Percentiles rank a stretch among this genome's conserved stretches.
These are phyloP conservation scores for Uronychia setigera DNA, from an alignment of 73 alveolate genomes.

Conservation along the genomic window DNA sequence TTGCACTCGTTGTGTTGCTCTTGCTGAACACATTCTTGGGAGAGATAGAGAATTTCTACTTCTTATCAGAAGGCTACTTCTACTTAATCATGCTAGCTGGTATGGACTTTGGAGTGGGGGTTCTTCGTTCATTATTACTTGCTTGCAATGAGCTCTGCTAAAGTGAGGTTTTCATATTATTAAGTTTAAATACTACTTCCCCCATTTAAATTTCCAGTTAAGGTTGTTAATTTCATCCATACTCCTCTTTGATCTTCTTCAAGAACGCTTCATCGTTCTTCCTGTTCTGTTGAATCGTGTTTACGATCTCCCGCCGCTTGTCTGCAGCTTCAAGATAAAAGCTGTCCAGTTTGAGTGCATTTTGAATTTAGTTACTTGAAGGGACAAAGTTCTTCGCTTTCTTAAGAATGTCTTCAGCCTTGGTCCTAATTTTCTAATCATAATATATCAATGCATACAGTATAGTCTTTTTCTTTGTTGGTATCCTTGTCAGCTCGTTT, in stretches of 20 bases:
- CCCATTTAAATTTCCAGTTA: background rate
- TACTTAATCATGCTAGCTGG: too few relatives aligned
- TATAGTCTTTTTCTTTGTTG: background rate
- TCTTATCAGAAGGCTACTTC: too few relatives aligned
- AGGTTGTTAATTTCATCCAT: background rate
- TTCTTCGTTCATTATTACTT: too few relatives aligned
- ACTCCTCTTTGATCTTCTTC: background rate
- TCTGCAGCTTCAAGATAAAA: background rate
- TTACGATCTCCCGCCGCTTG: background rate
- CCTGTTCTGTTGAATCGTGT: background rate
- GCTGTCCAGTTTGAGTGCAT: background rate
- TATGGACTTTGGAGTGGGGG: too few relatives aligned
- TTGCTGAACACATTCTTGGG: too few relatives aligned
- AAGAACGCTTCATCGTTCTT: background rate
- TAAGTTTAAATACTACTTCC: too few relatives aligned
- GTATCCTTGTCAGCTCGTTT: background rate
- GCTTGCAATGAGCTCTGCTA: too few relatives aligned
- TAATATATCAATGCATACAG: background rate
- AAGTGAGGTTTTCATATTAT: too few relatives aligned
- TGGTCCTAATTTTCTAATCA: background rate
- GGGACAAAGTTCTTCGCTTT: background rate
- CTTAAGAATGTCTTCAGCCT: background rate
- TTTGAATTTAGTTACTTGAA: background rate
- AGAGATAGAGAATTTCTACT: too few relatives aligned
- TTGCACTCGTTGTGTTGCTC: too few relatives aligned